These are phyloP conservation scores for Phytophthora lateralis DNA, from an alignment of 352 stramenopile genomes.

Conservation along the genomic window DNA sequence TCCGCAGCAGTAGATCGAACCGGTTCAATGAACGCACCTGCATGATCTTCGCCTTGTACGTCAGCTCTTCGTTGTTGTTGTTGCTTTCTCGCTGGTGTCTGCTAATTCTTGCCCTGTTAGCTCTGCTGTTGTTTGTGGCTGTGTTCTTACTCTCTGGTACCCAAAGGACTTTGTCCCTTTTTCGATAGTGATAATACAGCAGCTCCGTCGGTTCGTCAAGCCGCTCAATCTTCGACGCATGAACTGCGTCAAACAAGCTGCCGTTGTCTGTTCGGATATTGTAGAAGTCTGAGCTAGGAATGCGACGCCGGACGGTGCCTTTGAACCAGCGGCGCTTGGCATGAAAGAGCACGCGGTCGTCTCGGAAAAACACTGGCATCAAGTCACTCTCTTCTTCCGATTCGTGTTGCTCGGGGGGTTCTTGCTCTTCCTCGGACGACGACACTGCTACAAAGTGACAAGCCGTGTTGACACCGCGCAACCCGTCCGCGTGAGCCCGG, in stretches of 20 bases:
- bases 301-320: slow-evolving; percentile 43
- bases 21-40: slow-evolving; percentile 44
- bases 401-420: slow-evolving; percentile 20
- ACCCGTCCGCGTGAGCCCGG: slow-evolving; percentile 51
- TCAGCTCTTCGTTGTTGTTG: slow-evolving; percentile 25
- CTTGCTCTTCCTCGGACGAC: slow-evolving; percentile 36
- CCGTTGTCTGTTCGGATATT: slow-evolving; percentile 54
- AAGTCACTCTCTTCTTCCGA: slow-evolving; percentile 32
- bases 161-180: slow-evolving; percentile 50
- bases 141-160: slow-evolving; percentile 12
- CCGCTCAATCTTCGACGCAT: slow-evolving; percentile 50
- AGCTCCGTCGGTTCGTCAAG: slow-evolving; percentile 28
- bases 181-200: slow-evolving; percentile 30
- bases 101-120: slow-evolving; percentile 1
- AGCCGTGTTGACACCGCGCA: slow-evolving; percentile 53
- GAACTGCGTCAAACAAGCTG: slow-evolving; percentile 48
- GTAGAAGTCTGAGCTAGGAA: slow-evolving; percentile 61
- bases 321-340: slow-evolving; percentile 39
- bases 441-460: slow-evolving; percentile 53
- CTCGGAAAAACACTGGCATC: slow-evolving; percentile 45
- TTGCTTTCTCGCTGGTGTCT: slow-evolving; percentile 8
- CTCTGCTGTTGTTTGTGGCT: slow-evolving; percentile 1
- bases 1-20: slow-evolving; percentile 59
- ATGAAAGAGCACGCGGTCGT: slow-evolving; percentile 60
- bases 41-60: slow-evolving; percentile 55